Percentiles rank a stretch among this genome's conserved stretches.
These are phyloP conservation scores for Emericellopsis cladophorae DNA, from an alignment of 2,329 filamentous ascomycete species.

Conservation along the genomic window DNA sequence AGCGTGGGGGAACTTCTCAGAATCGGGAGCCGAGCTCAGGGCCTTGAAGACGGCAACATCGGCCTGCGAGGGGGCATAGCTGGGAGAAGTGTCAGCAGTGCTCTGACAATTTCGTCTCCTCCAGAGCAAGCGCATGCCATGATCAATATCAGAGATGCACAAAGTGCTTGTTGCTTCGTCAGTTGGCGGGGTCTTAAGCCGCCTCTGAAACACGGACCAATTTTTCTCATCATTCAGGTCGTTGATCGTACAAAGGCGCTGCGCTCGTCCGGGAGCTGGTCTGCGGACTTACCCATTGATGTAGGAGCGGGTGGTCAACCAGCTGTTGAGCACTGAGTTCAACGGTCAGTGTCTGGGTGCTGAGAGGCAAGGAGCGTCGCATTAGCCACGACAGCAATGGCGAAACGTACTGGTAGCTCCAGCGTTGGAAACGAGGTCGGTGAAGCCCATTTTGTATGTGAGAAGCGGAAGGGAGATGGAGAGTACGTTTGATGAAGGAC, in stretches of 20 bases:
- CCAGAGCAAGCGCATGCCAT: background rate
- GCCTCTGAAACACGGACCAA: conserved; percentile 95
- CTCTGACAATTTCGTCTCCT: background rate
- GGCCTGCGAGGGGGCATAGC: conserved; percentile 68
- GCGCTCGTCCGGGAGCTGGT: background rate
- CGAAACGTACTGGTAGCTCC: conserved; percentile 35
- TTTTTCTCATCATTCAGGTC: conserved; percentile 56
- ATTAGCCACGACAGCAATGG: conserved; percentile 7
- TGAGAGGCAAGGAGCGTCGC: conserved; percentile 8
- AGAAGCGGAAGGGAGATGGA: conserved; percentile 11
- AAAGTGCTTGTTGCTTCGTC: conserved; percentile 47
- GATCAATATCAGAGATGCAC: conserved; percentile 58
- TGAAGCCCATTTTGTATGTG: conserved; percentile 51
- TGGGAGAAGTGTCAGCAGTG: conserved; percentile 13
- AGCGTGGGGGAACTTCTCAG: conserved; percentile 82
- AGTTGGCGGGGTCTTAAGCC: conserved; percentile 81
- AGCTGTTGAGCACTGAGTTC: conserved; percentile 54
- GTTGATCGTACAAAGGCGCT: background rate
- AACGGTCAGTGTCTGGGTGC: conserved; percentile 18
- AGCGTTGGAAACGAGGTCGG: conserved; percentile 53
- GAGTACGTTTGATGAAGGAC: background rate
- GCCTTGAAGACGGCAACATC: conserved; percentile 95
- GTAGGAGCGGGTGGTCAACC: conserved; percentile 66
- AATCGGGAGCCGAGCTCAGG: conserved; percentile 60
- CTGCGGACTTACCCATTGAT: conserved; percentile 59